phyloP scores from a whole-genome alignment of 768 basidiomycete genomes.

The Termitomyces titanicus region DNA sequence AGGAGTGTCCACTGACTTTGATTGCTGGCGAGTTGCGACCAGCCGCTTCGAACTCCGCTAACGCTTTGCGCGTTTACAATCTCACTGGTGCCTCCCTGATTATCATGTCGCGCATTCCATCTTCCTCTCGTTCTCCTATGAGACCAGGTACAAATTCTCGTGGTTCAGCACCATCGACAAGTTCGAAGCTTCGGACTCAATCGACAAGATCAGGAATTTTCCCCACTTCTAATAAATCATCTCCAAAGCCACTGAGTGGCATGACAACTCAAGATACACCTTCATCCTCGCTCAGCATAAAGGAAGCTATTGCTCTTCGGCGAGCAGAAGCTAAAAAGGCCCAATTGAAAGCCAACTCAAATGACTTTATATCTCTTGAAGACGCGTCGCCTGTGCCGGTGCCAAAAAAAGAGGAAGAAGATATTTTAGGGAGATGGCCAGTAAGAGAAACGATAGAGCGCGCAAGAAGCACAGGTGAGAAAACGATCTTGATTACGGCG shows the following conservation, averaged over 20 bases:
- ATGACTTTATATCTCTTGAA: constrained; percentile 40
- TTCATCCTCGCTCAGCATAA: constrained; percentile 45
- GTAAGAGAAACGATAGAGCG: constrained; percentile 75
- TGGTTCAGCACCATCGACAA: constrained; percentile 11
- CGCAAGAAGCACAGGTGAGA: constrained; percentile 72
- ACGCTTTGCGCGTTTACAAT: too few species aligned
- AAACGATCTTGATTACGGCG: constrained; percentile 17
- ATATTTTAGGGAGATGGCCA: constrained; percentile 61
- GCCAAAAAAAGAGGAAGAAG: constrained; percentile 38
- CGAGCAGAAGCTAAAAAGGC: constrained; percentile 76
- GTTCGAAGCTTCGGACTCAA: constrained; percentile 18
- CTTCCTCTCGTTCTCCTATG: constrained; percentile 23
- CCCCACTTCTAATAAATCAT: constrained; percentile 16
- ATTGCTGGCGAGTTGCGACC: too few species aligned
- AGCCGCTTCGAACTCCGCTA: too few species aligned
- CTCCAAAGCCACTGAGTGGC: constrained; percentile 9
- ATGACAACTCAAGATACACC: constrained; percentile 6
- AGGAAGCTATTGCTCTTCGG: constrained; percentile 76
- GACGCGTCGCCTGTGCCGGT: constrained; percentile 40
- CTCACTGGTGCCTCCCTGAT: background rate
- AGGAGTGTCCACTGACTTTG: too few species aligned
- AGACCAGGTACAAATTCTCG: constrained; percentile 26
- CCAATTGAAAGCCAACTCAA: constrained; percentile 25
- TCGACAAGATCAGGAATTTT: constrained; percentile 18
- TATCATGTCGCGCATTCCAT: constrained; percentile 34